A percentile compares a stretch with the other conserved stretches of the same genome.
These are phyloP conservation scores for Leccinum fallax DNA, from an alignment of 1,284 basidiomycete species.

Conservation along the genomic window DNA sequence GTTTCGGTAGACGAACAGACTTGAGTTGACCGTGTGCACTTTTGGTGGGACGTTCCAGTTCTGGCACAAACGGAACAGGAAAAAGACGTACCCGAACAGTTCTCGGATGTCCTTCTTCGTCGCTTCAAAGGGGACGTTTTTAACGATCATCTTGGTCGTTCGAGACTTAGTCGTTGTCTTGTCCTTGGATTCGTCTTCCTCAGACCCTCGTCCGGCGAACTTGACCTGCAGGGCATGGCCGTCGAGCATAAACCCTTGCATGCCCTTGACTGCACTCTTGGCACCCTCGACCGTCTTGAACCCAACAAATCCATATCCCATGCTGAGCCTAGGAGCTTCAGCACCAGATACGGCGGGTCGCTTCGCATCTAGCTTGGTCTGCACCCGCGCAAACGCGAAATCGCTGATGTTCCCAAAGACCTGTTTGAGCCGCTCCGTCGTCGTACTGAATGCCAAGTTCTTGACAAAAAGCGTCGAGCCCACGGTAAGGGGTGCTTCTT, in stretches of 20 bases:
- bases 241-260: slow-evolving; percentile 85
- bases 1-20: slow-evolving; percentile 86
- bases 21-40: slow-evolving; percentile 92
- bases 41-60: slow-evolving; percentile 5
- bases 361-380: slow-evolving; percentile 90
- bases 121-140: slow-evolving; percentile 97
- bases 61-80: not conserved
- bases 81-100: slow-evolving; percentile 72
- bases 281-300: slow-evolving; percentile 82
- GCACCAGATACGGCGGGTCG: slow-evolving; percentile 51
- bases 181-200: slow-evolving; percentile 56
- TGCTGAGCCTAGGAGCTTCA: slow-evolving; percentile 61
- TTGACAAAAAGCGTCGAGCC: slow-evolving; percentile 94
- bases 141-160: slow-evolving; percentile 92
- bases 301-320: slow-evolving; percentile 97
- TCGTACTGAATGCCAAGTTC: slow-evolving; percentile 92
- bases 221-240: slow-evolving; percentile 85
- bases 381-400: slow-evolving; percentile 88
- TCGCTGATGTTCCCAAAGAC: slow-evolving; percentile 80
- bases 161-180: slow-evolving; percentile 49
- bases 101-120: slow-evolving; percentile 91
- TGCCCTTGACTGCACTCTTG: slow-evolving; percentile 72
- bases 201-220: slow-evolving; percentile 85
- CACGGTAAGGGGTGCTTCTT: slow-evolving; percentile 54
- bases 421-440: slow-evolving; percentile 68